Percentiles rank a stretch among this genome's conserved stretches.
These are phyloP conservation scores for Eimeria sp. DNA, from an alignment of 169 alveolate species.

Conservation along the genomic window DNA sequence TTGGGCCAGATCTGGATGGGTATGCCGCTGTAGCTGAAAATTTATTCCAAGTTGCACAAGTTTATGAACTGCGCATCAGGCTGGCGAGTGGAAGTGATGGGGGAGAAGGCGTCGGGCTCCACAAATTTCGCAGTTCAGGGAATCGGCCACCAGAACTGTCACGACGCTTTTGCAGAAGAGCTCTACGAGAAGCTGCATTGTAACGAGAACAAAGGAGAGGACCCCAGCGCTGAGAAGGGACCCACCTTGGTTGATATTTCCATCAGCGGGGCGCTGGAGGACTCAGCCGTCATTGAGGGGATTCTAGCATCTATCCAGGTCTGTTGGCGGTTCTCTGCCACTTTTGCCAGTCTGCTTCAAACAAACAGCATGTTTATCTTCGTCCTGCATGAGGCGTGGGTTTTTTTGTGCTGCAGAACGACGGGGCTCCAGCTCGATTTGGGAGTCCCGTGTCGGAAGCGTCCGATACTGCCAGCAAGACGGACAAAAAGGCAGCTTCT, in stretches of 20 bases:
- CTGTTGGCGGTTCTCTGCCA: neutral
- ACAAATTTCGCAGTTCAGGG: conserved; percentile 66
- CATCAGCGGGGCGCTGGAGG: conserved; percentile 77
- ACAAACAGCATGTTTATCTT: neutral
- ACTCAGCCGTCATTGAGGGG: conserved; percentile 73
- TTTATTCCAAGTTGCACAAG: too few species aligned
- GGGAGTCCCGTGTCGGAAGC: conserved; percentile 24
- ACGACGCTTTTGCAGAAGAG: conserved; percentile 78
- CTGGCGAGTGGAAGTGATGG: conserved; percentile 28
- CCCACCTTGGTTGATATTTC: conserved; percentile 71
- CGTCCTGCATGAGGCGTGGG: too few species aligned
- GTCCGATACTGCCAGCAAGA: neutral
- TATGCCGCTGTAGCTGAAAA: too few species aligned
- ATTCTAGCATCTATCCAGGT: conserved; percentile 77
- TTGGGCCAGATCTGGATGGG: too few species aligned
- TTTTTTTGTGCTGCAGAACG: conserved; percentile 11
- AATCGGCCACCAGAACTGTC: conserved; percentile 82
- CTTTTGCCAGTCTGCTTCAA: neutral
- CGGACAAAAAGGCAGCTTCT: conserved; percentile 1
- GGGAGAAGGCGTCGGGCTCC: conserved; percentile 21
- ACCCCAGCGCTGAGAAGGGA: neutral
- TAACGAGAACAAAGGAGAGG: neutral
- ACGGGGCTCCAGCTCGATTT: conserved; percentile 64
- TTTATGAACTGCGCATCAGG: conserved; percentile 3
- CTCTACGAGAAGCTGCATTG: conserved; percentile 54